These are phyloP conservation scores for Ascomycota sp. DNA, from an alignment of 2,329 filamentous ascomycete genomes.

Conservation along the genomic window DNA sequence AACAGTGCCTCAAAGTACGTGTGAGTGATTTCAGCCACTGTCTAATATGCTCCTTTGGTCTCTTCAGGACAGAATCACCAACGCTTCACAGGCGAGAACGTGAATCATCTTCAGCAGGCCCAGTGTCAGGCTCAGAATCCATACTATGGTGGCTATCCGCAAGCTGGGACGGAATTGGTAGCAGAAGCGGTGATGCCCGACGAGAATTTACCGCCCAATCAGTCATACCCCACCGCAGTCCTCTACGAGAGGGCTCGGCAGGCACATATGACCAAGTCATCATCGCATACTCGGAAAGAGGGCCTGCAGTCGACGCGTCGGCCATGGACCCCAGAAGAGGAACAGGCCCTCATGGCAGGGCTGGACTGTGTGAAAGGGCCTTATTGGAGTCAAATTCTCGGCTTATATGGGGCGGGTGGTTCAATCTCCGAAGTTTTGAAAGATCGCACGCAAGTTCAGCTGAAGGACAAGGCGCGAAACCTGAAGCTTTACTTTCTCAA, in stretches of 20 bases:
- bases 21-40: slow-evolving; percentile 7
- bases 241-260: slow-evolving; percentile 39
- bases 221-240: slow-evolving; percentile 31
- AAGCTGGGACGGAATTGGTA: slow-evolving; percentile 14
- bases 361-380: slow-evolving; percentile 77
- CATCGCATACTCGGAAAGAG: slow-evolving; percentile 32
- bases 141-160: slow-evolving; percentile 13
- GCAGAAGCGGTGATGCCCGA: slow-evolving; percentile 10
- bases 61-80: not conserved
- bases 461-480: slow-evolving; percentile 84
- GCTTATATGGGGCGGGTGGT: slow-evolving; percentile 62
- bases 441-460: slow-evolving; percentile 74
- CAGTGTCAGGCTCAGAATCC: slow-evolving; percentile 16
- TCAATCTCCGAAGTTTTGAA: slow-evolving; percentile 67
- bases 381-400: slow-evolving; percentile 83
- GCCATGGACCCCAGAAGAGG: slow-evolving; percentile 76
- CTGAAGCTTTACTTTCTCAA: slow-evolving; percentile 84
- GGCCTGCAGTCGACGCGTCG: slow-evolving; percentile 44
- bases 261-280: slow-evolving; percentile 34
- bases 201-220: slow-evolving; percentile 31
- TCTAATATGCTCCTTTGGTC: too few relatives aligned
- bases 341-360: slow-evolving; percentile 75
- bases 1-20: slow-evolving; percentile 18
- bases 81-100: slow-evolving; percentile 9
- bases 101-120: slow-evolving; percentile 15